Evolutionary conservation across 2,329 filamentous ascomycete species (phyloP), one percentile per base, ranked within the genome.

Genomic region (Magnaporthiopsis poae): DNA sequence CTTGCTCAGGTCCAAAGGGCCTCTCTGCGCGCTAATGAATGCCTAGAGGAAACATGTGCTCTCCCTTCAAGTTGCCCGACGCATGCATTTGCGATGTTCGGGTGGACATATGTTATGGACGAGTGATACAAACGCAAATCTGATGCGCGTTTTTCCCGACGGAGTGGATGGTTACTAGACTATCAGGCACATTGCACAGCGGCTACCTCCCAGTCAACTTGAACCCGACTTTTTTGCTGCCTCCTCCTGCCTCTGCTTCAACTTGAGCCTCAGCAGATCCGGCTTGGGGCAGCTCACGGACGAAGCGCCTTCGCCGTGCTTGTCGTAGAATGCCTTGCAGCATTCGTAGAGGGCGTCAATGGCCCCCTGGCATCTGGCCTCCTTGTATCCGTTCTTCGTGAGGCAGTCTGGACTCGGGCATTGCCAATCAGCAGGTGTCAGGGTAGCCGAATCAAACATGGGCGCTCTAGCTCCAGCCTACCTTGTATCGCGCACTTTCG

Each of bases 1-100:
- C 90, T 92, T 92, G 88, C 90, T 91, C 90, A 96, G 91, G 86
- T 89, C 86, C 88, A 83, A 78, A 78, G 83, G 86, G 89, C 85
- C 90, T 93, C 90, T 69, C 82, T 82, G 91, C 93, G 94, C 91
- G 95, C 95, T 99, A 86, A 93, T 88, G 91, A 92, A 90, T 84
- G 90, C 90, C 94, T 90, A 91, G 96, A 91, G 90, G 77, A 82
- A 86, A 82, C 79, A 81, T 74, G 83, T 88, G 86, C 87, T 90
- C 85, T 85, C 86, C 88, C 81, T 85, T 82, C 80, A 82, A 83
- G 87, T 90, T 88, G 79, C 86, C 88, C 83, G 81, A 85, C 60
- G 64, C 56, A 60, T 46, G 77, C 74, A 71, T 75, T 75, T 80
- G 72, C 69, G 72, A 70, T 68, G 65, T 79, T 75, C 71, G 71